Percentiles rank a stretch among this genome's conserved stretches.
Conservation (phyloP, 2,329 filamentous ascomycete species). For the Talaromyces funiculosus region DNA sequence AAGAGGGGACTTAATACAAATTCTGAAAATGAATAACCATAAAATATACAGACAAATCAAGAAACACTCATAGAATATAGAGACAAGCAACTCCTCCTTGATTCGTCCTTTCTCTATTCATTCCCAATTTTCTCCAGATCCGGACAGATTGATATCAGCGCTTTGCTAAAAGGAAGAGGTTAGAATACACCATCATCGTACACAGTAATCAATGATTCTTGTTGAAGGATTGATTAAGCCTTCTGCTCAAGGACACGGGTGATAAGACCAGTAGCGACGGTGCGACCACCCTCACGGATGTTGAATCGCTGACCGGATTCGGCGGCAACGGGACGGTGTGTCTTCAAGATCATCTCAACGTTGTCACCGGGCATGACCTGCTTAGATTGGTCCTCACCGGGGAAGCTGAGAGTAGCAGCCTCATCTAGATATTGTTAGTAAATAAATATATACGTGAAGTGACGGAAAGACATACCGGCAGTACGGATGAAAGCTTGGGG, state of each 20-base stretch:
- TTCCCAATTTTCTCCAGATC: conserved; percentile 4
- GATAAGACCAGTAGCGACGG: conserved; percentile 75
- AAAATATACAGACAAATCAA: background rate
- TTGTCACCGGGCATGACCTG: conserved; percentile 99
- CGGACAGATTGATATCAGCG: conserved; percentile 24
- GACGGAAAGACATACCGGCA: conserved; percentile 59
- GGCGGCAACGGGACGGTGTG: conserved; percentile 78
- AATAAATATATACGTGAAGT: background rate
- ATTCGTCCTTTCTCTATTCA: conserved; percentile 17
- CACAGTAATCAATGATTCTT: background rate
- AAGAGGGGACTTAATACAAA: conserved; percentile 11
- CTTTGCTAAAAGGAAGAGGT: conserved; percentile 21
- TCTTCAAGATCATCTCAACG: conserved; percentile 88
- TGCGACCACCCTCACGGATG: conserved; percentile 91
- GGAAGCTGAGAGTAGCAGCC: conserved; percentile 73
- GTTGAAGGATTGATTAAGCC: background rate
- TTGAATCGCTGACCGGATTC: conserved; percentile 96
- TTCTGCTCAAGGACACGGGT: conserved; percentile 58
- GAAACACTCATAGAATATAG: background rate
- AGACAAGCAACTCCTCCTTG: conserved; percentile 15
- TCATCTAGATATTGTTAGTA: conserved; percentile 44
- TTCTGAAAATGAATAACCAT: background rate
- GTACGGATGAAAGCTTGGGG: conserved; percentile 96
- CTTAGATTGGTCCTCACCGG: conserved; percentile 71
- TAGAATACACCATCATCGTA: conserved; percentile 8